phyloP scores from a whole-genome alignment of 83 land plant species.

The Isoetes engelmannii region DNA sequence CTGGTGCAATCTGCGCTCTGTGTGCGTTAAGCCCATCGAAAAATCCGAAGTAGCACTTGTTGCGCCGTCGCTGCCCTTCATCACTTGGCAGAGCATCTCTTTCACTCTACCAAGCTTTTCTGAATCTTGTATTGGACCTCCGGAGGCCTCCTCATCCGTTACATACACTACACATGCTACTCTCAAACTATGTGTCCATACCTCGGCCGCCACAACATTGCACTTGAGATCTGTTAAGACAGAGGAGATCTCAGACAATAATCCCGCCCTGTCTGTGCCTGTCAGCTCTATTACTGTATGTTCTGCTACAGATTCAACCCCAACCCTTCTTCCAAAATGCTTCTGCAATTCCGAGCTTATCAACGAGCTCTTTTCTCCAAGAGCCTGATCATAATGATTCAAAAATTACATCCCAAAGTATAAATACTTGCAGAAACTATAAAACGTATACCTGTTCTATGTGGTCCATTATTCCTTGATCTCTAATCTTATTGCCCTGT shows the following conservation, averaged over 20 bases:
- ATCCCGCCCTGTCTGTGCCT: slow-evolving; percentile 29
- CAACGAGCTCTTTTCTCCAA: too few species aligned
- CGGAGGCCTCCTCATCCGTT: slow-evolving; percentile 15
- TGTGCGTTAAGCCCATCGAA: slow-evolving; percentile 16
- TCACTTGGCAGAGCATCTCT: slow-evolving; percentile 16
- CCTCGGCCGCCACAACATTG: slow-evolving; percentile 30
- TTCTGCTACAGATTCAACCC: slow-evolving; percentile 17
- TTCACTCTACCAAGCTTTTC: background rate
- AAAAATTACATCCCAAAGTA: too few species aligned
- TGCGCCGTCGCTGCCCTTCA: slow-evolving; percentile 15
- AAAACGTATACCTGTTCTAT: slow-evolving; percentile 1
- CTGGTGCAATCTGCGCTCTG: slow-evolving; percentile 36
- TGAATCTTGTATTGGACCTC: slow-evolving; percentile 14
- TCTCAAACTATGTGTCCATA: slow-evolving; percentile 29
- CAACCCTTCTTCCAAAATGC: background rate
- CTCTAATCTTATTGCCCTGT: background rate
- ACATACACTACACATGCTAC: slow-evolving; percentile 30
- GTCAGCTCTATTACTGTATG: slow-evolving; percentile 30
- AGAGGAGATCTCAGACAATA: slow-evolving; percentile 23
- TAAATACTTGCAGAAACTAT: too few species aligned
- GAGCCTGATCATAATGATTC: too few species aligned
- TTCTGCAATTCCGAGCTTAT: too few species aligned
- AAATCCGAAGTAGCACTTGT: slow-evolving; percentile 13
- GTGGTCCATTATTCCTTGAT: background rate
- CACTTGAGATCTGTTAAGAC: slow-evolving; percentile 21